Base-by-base conservation (phyloP, 1,284 basidiomycete species). In the Amylostereum chailletii region DNA sequence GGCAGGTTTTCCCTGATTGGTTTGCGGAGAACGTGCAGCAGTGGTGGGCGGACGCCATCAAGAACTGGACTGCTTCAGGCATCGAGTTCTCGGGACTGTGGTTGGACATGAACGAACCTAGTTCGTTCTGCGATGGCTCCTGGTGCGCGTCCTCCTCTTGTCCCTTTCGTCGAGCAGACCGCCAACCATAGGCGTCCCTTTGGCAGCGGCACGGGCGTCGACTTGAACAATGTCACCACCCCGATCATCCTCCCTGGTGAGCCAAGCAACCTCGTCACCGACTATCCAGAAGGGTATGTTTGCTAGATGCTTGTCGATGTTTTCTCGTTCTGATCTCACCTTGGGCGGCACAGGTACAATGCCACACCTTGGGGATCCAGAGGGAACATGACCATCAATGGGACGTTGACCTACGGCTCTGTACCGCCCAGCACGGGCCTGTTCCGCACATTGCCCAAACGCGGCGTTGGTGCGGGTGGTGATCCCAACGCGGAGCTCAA, bases 81-180 rank as follows among this genome's bases (percentile, higher is more conserved):
- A 71, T 86, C 27, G 70, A 75, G 36, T 83, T 79, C 58, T 77
- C 77, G 37, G 83, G 83, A 2, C 76, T 87, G 47, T 89, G 86
- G 86, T 69, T 87, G 0, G 86, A 89, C 62, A 86, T 87, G 81
- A 85, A 86, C 48, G 83, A 86, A 56, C 69, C 73, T 10, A 76
- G 74, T 40, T 82, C 79, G 3, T 84, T 85, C 62, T 84, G 81
- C 60, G 68, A 74, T 48, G 71, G 75, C 32, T 80, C 80, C 32
- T 84, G 83, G 81, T 80, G 51, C 51, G 74, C 61, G 11, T 46
- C 34, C n/a, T 11, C 5, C 10, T 5, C 26, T 27, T 11, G 10
- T 5, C 6, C n/a, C 5, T 6, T n/a, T 6, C 39, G n/a, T 40
- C 39, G 11, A 6, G 5, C 5, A n/a, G 29, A 5, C 5, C 5